A percentile compares a stretch with the other conserved stretches of the same genome.
These are phyloP conservation scores for Penicillium maclennaniae DNA, from an alignment of 495 filamentous ascomycete genomes.

Conservation along the genomic window DNA sequence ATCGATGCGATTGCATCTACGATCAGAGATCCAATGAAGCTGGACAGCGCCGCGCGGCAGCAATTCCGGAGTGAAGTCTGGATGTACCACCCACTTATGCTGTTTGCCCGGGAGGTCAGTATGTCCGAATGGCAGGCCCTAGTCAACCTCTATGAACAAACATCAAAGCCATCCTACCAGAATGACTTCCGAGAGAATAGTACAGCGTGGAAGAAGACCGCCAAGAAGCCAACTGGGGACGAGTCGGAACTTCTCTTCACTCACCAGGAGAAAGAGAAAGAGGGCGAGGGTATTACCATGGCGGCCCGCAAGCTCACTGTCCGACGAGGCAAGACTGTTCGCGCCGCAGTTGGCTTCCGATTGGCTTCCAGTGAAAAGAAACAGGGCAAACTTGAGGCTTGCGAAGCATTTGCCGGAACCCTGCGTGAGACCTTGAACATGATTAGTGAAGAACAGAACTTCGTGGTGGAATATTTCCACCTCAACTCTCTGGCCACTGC, in stretches of 20 bases:
- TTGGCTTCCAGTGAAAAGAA: constrained; percentile 57
- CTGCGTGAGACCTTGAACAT: constrained; percentile 74
- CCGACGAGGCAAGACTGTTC: constrained; percentile 80
- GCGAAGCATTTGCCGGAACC: constrained; percentile 77
- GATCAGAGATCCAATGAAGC: constrained; percentile 39
- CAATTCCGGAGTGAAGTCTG: constrained; percentile 60
- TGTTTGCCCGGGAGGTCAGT: constrained; percentile 83
- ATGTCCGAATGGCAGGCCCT: constrained; percentile 73
- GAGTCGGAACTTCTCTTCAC: constrained; percentile 87
- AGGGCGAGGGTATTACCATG: constrained; percentile 61
- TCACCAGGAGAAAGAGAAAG: constrained; percentile 75
- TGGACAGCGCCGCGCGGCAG: constrained; percentile 50
- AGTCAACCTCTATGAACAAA: constrained; percentile 73
- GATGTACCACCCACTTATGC: constrained; percentile 77
- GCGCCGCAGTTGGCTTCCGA: constrained; percentile 60
- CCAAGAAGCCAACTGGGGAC: constrained; percentile 75
- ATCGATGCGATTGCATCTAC: constrained; percentile 49
- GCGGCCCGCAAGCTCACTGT: constrained; percentile 90
- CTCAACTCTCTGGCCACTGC: constrained; percentile 68
- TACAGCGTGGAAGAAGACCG: constrained; percentile 76
- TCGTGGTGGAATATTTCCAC: constrained; percentile 90
- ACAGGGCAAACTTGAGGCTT: constrained; percentile 65
- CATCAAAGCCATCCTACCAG: constrained; percentile 71
- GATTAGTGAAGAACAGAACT: constrained; percentile 89
- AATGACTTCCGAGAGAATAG: constrained; percentile 77